These are phyloP conservation scores for Alopecurus myosuroides DNA, from an alignment of 176 grass and related monocot species.

Conservation along the genomic window DNA sequence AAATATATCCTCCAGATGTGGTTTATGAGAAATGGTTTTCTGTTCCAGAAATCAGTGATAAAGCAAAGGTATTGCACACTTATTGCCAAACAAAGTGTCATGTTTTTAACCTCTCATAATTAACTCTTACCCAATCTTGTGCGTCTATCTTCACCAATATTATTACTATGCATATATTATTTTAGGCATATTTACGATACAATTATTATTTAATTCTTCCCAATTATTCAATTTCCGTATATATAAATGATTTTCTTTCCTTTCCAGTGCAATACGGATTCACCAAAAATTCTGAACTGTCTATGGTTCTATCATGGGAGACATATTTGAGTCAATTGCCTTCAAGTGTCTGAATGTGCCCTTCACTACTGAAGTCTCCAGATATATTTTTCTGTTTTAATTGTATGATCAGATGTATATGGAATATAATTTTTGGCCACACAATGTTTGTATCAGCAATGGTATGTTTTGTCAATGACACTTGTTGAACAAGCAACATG, in stretches of 20 bases:
- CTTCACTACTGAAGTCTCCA: background rate
- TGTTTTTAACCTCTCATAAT: background rate
- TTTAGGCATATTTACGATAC: background rate
- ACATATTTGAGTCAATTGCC: background rate
- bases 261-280: background rate
- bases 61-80: slow-evolving; percentile 23
- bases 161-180: background rate
- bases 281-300: background rate
- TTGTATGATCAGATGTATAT: background rate
- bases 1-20: slow-evolving; percentile 21
- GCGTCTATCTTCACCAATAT: background rate
- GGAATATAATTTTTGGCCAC: background rate
- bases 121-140: background rate
- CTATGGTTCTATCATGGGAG: background rate
- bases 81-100: background rate
- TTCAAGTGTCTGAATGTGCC: background rate
- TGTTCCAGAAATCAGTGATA: slow-evolving; percentile 24
- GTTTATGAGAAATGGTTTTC: slow-evolving; percentile 32
- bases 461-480: slow-evolving; percentile 46
- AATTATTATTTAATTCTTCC: background rate
- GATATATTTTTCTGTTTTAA: background rate
- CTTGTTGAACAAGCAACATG: slow-evolving; percentile 36
- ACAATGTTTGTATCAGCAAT: slow-evolving; percentile 22
- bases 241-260: background rate
- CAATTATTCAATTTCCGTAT: background rate